Percentiles rank a stretch among this genome's conserved stretches.
phyloP scores from a whole-genome alignment of 1,284 basidiomycete genomes.

The Phylloporus gajari region DNA sequence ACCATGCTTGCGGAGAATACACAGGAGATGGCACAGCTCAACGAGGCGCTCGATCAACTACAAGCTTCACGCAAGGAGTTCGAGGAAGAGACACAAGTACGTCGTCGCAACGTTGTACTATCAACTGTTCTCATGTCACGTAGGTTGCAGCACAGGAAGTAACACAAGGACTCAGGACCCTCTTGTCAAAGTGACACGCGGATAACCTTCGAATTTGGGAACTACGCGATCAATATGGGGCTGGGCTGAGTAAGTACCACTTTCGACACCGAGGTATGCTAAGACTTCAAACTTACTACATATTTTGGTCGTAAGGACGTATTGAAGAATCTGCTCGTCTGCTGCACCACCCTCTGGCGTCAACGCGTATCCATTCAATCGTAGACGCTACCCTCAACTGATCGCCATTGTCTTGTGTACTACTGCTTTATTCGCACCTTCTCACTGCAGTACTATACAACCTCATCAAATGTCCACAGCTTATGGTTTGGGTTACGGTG shows the following conservation, averaged over 20 bases:
- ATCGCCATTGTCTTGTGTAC: no score
- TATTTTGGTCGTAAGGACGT: no score
- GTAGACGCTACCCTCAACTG: no score
- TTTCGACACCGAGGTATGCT: no score
- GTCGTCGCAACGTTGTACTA: conserved; percentile 27
- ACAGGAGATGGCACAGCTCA: conserved; percentile 50
- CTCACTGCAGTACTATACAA: no score
- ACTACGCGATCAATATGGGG: conserved; percentile 79
- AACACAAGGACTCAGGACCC: conserved; percentile 64
- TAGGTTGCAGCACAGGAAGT: conserved; percentile 60
- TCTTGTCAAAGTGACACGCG: conserved; percentile 73
- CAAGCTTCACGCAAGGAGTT: conserved; percentile 54
- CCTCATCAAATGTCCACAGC: no score
- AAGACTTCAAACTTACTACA: no score
- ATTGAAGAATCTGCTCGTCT: no score
- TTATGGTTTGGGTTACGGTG: no score
- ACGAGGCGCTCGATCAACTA: conserved; percentile 54
- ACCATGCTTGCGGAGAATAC: conserved; percentile 54
- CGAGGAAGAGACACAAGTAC: conserved; percentile 59
- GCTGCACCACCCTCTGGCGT: no score
- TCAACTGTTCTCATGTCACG: conserved; percentile 30
- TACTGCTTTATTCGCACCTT: no score
- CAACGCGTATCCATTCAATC: no score
- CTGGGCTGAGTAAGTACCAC: conserved; percentile 75
- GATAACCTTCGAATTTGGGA: conserved; percentile 84